Percentiles rank a stretch among this genome's conserved stretches.
Conservation (phyloP, 805 yeast genomes). For the Wickerhamomyces hampshirensis region DNA sequence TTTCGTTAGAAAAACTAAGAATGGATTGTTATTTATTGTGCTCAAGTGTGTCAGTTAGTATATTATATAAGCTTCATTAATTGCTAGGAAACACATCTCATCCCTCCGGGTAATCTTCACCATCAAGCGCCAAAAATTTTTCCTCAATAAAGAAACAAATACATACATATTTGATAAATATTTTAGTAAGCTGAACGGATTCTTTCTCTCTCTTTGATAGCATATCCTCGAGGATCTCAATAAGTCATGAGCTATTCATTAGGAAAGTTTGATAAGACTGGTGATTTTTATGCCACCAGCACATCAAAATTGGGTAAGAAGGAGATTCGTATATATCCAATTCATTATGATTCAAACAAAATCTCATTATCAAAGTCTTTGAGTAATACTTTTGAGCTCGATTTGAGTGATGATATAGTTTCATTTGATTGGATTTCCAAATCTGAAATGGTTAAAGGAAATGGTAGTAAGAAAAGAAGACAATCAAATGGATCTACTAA, state of each 20-base stretch:
- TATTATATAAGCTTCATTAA: background rate
- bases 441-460: constrained; percentile 12
- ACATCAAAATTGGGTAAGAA: constrained; percentile 40
- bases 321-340: constrained; percentile 40
- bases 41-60: background rate
- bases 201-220: background rate
- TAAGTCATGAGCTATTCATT: background rate
- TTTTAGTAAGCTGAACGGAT: no score
- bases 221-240: no score
- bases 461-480: constrained; percentile 26
- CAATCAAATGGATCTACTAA: constrained; percentile 7
- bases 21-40: no score
- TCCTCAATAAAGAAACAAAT: no score
- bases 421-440: constrained; percentile 33
- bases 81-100: background rate
- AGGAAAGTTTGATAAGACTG: constrained; percentile 26
- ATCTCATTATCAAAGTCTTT: constrained; percentile 18
- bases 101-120: background rate
- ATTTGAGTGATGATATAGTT: constrained; percentile 33
- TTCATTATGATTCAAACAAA: constrained; percentile 17
- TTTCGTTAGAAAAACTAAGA: no score
- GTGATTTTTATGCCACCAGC: constrained; percentile 32
- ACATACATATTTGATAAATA: no score
- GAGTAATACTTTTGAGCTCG: constrained; percentile 35
- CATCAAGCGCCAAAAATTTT: no score